A percentile compares a stretch with the other conserved stretches of the same genome.
Conservation (phyloP, 768 basidiomycete genomes). For the Cubamyces sp. region DNA sequence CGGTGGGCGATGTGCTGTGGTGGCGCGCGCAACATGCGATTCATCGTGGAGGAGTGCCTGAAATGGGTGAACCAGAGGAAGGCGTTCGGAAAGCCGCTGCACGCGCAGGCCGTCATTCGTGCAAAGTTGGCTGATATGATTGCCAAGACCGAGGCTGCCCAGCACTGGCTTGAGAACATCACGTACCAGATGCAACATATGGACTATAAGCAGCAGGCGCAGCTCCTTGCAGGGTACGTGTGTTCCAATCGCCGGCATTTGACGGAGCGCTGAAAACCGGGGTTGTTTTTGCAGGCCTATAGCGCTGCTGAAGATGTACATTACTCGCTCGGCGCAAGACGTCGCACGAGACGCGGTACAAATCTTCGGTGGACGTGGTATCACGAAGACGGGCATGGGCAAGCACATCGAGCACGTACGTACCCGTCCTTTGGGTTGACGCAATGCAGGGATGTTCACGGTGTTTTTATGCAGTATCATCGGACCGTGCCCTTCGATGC, state of each 20-base stretch:
- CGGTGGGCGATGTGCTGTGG: conserved; percentile 90
- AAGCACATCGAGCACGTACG: conserved; percentile 71
- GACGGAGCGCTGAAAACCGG: neutral
- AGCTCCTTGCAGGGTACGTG: conserved; percentile 70
- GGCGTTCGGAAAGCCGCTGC: conserved; percentile 88
- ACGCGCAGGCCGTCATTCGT: conserved; percentile 85
- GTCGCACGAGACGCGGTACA: conserved; percentile 85
- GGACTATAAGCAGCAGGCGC: conserved; percentile 77
- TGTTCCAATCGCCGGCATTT: conserved; percentile 32
- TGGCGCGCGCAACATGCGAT: conserved; percentile 65
- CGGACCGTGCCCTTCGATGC: conserved; percentile 47
- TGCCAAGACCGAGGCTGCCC: conserved; percentile 76
- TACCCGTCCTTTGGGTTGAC: conserved; percentile 15
- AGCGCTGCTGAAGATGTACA: conserved; percentile 78
- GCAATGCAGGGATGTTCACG: conserved; percentile 5
- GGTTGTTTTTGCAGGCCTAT: conserved; percentile 55
- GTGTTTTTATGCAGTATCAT: conserved; percentile 39
- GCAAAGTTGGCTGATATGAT: conserved; percentile 91
- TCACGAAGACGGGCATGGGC: conserved; percentile 85
- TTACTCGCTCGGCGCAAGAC: conserved; percentile 75
- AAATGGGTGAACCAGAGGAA: conserved; percentile 91
- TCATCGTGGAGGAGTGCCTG: conserved; percentile 81
- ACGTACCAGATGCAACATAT: conserved; percentile 90
- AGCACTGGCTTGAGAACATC: conserved; percentile 86
- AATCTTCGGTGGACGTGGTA: conserved; percentile 85